Evolutionary conservation across 257 asterid genomes (phyloP).

Genomic region (Salvia miltiorrhiza): DNA sequence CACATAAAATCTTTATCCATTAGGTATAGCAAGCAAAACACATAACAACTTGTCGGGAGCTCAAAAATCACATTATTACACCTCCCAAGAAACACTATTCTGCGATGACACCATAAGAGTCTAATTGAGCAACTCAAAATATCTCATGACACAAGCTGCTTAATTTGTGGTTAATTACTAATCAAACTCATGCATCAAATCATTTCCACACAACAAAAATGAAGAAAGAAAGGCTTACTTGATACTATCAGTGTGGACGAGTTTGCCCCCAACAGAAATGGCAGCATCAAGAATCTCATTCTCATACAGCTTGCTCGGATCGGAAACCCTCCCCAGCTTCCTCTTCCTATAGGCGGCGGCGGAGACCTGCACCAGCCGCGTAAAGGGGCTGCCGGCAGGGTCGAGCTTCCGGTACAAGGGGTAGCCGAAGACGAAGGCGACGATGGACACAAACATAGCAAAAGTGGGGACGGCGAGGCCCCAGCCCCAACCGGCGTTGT

Average conservation of each 20-base stretch:
- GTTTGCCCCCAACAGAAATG: conserved; percentile 71
- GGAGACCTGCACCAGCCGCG: conserved; percentile 76
- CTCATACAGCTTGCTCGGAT: conserved; percentile 38
- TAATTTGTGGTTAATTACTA: too few relatives aligned
- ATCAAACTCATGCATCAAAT: neutral
- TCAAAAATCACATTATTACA: neutral
- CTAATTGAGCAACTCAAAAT: too few relatives aligned
- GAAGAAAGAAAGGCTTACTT: conserved; percentile 37
- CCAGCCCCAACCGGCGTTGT: conserved; percentile 84
- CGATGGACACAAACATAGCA: conserved; percentile 69
- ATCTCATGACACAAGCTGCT: too few relatives aligned
- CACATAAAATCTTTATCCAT: neutral
- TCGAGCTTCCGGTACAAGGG: conserved; percentile 67
- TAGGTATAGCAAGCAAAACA: conserved; percentile 22
- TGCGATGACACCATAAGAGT: too few relatives aligned
- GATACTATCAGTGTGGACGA: conserved; percentile 59
- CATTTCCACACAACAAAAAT: neutral
- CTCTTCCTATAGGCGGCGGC: conserved; percentile 79
- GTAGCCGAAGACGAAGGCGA: conserved; percentile 62
- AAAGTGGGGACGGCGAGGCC: conserved; percentile 76
- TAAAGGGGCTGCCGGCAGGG: conserved; percentile 93
- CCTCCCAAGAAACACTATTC: neutral
- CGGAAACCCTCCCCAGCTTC: conserved; percentile 39
- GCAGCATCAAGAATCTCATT: conserved; percentile 67
- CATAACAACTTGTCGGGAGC: conserved; percentile 3